A percentile compares a stretch with the other conserved stretches of the same genome.
Evolutionary conservation across 2,329 filamentous ascomycete genomes (phyloP).

Genomic region (Cyclaneusma minus): DNA sequence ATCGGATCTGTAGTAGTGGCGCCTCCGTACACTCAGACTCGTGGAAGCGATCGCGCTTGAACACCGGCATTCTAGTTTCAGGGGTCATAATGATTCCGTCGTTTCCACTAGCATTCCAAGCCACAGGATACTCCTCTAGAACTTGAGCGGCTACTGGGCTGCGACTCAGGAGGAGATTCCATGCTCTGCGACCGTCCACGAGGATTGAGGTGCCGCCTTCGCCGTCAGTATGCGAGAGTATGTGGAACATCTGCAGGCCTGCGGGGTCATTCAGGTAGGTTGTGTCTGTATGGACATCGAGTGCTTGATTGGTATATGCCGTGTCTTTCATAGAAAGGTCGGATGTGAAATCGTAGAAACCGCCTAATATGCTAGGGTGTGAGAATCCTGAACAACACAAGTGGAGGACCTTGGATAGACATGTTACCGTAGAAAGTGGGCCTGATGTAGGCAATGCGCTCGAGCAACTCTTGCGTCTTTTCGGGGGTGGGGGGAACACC

Average conservation of each 20-base stretch:
- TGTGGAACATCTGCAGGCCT: conserved; percentile 82
- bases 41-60: conserved; percentile 38
- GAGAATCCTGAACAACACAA: conserved; percentile 2
- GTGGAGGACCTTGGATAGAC: not conserved
- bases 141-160: conserved; percentile 38
- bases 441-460: conserved; percentile 74
- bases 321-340: conserved; percentile 80
- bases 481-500: conserved; percentile 52
- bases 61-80: conserved; percentile 51
- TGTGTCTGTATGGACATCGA: conserved; percentile 82
- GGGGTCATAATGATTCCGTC: conserved; percentile 68
- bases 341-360: conserved; percentile 76
- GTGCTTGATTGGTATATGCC: conserved; percentile 73
- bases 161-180: conserved; percentile 37
- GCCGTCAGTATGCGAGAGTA: conserved; percentile 62
- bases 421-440: conserved; percentile 72
- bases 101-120: conserved; percentile 79
- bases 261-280: conserved; percentile 92
- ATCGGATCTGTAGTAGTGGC: conserved; percentile 51
- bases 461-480: conserved; percentile 58
- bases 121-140: conserved; percentile 42
- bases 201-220: conserved; percentile 64
- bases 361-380: conserved; percentile 23
- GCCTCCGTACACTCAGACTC: conserved; percentile 21
- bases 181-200: conserved; percentile 73